These are phyloP conservation scores for Coemansia sp. DNA, from an alignment of 192 early-diverging fungal genomes.

Conservation along the genomic window DNA sequence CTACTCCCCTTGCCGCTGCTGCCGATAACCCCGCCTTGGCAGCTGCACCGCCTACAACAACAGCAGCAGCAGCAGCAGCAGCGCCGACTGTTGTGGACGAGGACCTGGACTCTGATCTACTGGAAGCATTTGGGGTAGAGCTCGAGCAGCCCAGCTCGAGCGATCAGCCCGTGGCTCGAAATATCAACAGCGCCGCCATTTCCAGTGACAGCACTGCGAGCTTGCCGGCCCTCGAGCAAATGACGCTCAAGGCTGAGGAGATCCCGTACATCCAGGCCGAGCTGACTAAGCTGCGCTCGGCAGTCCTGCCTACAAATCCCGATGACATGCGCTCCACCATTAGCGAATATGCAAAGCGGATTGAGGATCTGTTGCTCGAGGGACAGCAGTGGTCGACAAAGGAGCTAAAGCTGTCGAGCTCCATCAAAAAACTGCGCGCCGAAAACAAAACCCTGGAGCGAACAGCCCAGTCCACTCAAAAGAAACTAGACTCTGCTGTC, in stretches of 20 bases:
- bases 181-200: not conserved
- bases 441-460: conserved; percentile 67
- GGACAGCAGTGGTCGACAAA: conserved; percentile 77
- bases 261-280: conserved; percentile 41
- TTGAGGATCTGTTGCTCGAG: conserved; percentile 43
- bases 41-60: not conserved
- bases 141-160: conserved; percentile 31
- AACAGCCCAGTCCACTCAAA: conserved; percentile 45
- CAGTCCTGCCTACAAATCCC: conserved; percentile 23
- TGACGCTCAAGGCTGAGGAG: conserved; percentile 8
- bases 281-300: conserved; percentile 29
- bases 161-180: not conserved
- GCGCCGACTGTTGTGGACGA: conserved; percentile 14
- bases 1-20: not conserved
- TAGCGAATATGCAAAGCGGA: conserved; percentile 38
- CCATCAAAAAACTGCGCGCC: conserved; percentile 70
- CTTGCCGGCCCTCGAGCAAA: conserved; percentile 3
- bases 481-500: conserved; percentile 52
- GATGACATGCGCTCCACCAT: conserved; percentile 40
- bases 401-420: conserved; percentile 67
- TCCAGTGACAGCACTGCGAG: conserved; percentile 11
- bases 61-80: not conserved
- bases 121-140: conserved; percentile 55
- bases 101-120: conserved; percentile 42
- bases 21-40: not conserved